Percentiles rank a stretch among this genome's conserved stretches.
phyloP scores from a whole-genome alignment of 495 filamentous ascomycete genomes.

The Neurospora sublineolata region DNA sequence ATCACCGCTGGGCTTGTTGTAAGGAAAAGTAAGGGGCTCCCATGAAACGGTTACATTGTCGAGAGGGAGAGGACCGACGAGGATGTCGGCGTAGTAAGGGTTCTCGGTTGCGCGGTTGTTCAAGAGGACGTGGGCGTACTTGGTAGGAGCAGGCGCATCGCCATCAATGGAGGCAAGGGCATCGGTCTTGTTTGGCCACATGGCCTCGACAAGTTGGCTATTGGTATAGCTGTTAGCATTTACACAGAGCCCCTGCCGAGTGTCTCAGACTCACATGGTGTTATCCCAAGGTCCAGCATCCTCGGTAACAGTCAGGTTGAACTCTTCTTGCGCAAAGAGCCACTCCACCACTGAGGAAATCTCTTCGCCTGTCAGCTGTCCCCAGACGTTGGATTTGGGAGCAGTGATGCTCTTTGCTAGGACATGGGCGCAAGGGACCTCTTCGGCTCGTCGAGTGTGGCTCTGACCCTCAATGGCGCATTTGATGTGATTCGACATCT shows the following conservation, averaged over 20 bases:
- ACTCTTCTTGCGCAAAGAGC: constrained; percentile 21
- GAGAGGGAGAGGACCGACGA: constrained; percentile 39
- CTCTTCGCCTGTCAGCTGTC: constrained; percentile 20
- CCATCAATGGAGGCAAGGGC: constrained; percentile 34
- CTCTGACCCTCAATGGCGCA: constrained; percentile 13
- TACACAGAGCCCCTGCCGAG: not conserved
- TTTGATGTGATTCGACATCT: constrained; percentile 13
- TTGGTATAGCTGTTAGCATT: not conserved
- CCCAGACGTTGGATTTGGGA: constrained; percentile 29
- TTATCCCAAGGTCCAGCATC: constrained; percentile 26
- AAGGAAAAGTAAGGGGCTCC: constrained; percentile 29
- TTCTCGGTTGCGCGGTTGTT: constrained; percentile 27
- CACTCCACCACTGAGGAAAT: constrained; percentile 20
- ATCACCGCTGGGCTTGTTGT: constrained; percentile 24
- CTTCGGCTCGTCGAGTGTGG: constrained; percentile 1
- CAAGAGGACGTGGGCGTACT: constrained; percentile 38
- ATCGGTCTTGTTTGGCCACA: constrained; percentile 44
- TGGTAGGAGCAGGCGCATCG: constrained; percentile 21
- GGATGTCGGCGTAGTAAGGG: constrained; percentile 33
- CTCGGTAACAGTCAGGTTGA: constrained; percentile 25
- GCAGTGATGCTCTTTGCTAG: constrained; percentile 13
- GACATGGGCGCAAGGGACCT: constrained; percentile 9
- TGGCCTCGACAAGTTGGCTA: constrained; percentile 31
- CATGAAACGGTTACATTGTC: constrained; percentile 24
- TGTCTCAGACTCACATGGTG: constrained; percentile 10